Evolutionary conservation across 2,329 filamentous ascomycete species (phyloP), one percentile per base, ranked within the genome.

Genomic region (Talaromyces sp.): DNA sequence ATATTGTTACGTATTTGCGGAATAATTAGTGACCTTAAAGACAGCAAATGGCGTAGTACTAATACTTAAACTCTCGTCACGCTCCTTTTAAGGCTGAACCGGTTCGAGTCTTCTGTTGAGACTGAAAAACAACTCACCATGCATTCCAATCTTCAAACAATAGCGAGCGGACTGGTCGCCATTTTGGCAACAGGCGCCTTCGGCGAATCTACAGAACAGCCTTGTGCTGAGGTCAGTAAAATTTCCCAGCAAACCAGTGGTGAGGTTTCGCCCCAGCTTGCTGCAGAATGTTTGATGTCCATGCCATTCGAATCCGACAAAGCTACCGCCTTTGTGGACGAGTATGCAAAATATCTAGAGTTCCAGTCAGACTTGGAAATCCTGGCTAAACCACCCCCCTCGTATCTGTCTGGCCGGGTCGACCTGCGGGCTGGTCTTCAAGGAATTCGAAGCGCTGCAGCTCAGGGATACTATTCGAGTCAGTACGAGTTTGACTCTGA

Each of bases 401-500:
- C 74, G 11, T 86, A 85, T 68, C 73, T 74, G 59, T 77, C 82
- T 56, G 77, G 81, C 0, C 67, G 75, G 1, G 72, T 78, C 29
- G 83, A 86, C 62, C 72, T 85, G 12, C 65, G 80, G 27, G 77
- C 66, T 7, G 75, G 72, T 0, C 70, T 85, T 5, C 75, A 80
- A 57, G 68, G 70, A 10, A 80, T 86, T 54, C 72, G 74, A 48
- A 61, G 70, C 5, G 82, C 78, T 17, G 76, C 79, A 4, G 63
- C 68, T 24, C 69, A 67, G 2, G 75, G 77, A 19, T 69, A 70
- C 3, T 86, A 81, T 65, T 68, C 72, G 3, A 82, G 77, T 68
- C 83, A 86, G 65, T 84, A 81, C 66, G 78, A 81, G 8, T 84
- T 85, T 64, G 80, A 85, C 65, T 63, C 74, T 8, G 82, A 83